Base-by-base conservation (phyloP, 2,329 filamentous ascomycete species). In the Sporothrix brasiliensis region DNA sequence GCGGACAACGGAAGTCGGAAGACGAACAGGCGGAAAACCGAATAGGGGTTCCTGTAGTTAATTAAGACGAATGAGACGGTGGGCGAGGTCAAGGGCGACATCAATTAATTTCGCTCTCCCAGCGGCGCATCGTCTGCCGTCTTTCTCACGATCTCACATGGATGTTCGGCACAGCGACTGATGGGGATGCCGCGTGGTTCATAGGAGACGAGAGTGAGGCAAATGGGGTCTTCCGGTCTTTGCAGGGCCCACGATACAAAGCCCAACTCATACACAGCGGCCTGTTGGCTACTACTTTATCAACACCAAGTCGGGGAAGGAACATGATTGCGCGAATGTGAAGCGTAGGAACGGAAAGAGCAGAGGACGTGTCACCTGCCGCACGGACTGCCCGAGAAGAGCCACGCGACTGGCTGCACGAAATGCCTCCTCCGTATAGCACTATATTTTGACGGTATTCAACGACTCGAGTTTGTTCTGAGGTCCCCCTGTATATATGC, bases 41-140 rank as follows among this genome's bases (percentile, higher is more conserved):
- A 44, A 61, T 47, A 61, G 58, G 39, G 44, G 67, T 24, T 52
- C 44, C 24, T 68, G 21, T 16, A 41, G 66, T 70, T 61, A 61
- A 61, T 61, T 44, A 61, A 61, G 58, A 16, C 34, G 58, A 44
- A 30, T 41, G 21, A 60, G 34, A 24, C 9, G 44, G 56, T 41
- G 34, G 19, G 11, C 44, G 34, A 41, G n/a, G 58, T 24, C 9
- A 16, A 44, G 58, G 58, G 39, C 34, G 58, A 61, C 19, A 7
- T 14, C 30, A 70, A 67, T 70, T 30, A 50, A 69, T 61, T 19
- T 61, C n/a, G 19, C 34, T 7, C 44, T 49, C 41, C 21, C 60
- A 67, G 39, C 68, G 68, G 68, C 41, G 52, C 39, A 39, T 50
- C n/a, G 39, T 30, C n/a, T 70, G 50, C 68, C 68, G 68, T 2